Conservation (phyloP, 352 stramenopile genomes). For the Pythium sukuiense region DNA sequence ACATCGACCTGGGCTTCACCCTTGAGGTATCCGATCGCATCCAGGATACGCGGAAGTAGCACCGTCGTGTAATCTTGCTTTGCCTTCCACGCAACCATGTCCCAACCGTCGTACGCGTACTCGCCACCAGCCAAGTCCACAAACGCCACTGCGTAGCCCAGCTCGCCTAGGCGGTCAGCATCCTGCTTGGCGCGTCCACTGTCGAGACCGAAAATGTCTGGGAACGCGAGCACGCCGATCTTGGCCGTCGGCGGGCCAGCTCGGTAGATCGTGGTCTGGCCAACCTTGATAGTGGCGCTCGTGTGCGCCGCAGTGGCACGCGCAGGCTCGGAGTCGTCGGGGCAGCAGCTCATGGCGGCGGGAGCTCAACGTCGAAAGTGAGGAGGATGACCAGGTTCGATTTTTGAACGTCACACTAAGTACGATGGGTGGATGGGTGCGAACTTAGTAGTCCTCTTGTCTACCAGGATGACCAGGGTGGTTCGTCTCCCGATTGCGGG, state of each 20-base stretch:
- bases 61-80: slow-evolving; percentile 25
- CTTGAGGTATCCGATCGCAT: slow-evolving; percentile 36
- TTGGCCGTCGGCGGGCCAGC: slow-evolving; percentile 28
- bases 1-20: slow-evolving; percentile 28
- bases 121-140: slow-evolving; percentile 44
- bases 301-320: slow-evolving; percentile 12
- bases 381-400: neutral
- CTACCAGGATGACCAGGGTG: neutral
- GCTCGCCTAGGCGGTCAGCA: slow-evolving; percentile 39
- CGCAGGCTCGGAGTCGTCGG: slow-evolving; percentile 30
- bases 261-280: slow-evolving; percentile 41
- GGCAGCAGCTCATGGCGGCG: slow-evolving; percentile 42
- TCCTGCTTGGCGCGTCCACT: slow-evolving; percentile 57
- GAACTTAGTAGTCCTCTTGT: neutral
- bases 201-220: slow-evolving; percentile 49
- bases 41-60: slow-evolving; percentile 19
- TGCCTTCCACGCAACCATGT: slow-evolving; percentile 24
- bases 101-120: slow-evolving; percentile 20
- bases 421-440: neutral
- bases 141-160: slow-evolving; percentile 49
- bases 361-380: neutral
- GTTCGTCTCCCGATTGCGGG: neutral
- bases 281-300: slow-evolving; percentile 30
- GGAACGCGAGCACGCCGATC: slow-evolving; percentile 41
- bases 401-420: neutral